Base-by-base conservation (phyloP, 768 basidiomycete genomes). In the Amanita pallidorosea region DNA sequence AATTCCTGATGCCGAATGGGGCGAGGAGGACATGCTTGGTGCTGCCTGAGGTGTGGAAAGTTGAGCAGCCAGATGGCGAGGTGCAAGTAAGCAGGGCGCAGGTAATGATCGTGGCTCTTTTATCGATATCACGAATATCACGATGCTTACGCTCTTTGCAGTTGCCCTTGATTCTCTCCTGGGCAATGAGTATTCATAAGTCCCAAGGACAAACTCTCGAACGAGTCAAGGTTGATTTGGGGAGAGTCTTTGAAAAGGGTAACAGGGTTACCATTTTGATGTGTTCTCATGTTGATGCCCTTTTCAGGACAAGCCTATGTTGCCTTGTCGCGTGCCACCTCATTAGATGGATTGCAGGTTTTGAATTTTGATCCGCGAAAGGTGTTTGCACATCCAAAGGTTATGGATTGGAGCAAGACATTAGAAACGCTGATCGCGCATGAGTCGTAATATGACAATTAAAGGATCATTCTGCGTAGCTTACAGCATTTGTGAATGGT, bases 181-280 rank as follows among this genome's bases (percentile, higher is more conserved):
- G 94, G 95, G 94, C 95, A 0, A 95, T 97, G 90, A 89, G 86
- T 43, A 98, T 98, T 55, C 96, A 99, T 66, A 99, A 99, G 63
- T 88, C 88, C 9, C 96, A 99, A 65, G 96, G 96, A 8, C 96
- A 98, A 65, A 98, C 96, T 0, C 72, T 99, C 8, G 87, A 93
- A 22, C 81, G 91, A 42, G 94, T 98, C 58, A 95, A 88, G 61
- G 94, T 98, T 40, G 94, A 98, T 61, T 73, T 99, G 33, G 82
- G 82, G 27, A 85, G 81, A 61, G 87, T 98, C 4, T 99, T 99
- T 60, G 96, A 92, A 67, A 91, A 89, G 66, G 90, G 88, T 80
- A 45, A 23, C 8, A 17, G 18, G 37, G 8, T 22, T 52, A 31
- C 12, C 35, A 34, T 47, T 29, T 49, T 22, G 23, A 13, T 37